phyloP scores from a whole-genome alignment of 1,284 basidiomycete genomes.

The Apiotrichum brassicae region DNA sequence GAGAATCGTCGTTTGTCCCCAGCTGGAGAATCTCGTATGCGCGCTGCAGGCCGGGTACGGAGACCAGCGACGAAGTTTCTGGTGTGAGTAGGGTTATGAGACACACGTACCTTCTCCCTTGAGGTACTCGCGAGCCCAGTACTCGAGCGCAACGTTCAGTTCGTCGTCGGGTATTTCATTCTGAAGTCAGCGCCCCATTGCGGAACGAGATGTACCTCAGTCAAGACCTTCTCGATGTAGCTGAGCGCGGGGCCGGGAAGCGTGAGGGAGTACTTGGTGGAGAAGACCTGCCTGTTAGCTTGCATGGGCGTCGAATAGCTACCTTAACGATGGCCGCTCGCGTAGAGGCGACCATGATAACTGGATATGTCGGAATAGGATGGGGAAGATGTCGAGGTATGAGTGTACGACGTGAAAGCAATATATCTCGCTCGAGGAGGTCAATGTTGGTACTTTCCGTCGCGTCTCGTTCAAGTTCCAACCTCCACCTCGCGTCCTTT shows the following conservation, averaged over 20 bases:
- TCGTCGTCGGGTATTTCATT: slow-evolving; percentile 59
- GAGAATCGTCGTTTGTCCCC: slow-evolving; percentile 52
- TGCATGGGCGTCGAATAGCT: not conserved
- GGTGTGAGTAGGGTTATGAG: not conserved
- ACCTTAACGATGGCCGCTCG: slow-evolving; percentile 46
- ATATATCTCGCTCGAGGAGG: no score
- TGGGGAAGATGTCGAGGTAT: not conserved
- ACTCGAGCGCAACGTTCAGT: slow-evolving; percentile 61
- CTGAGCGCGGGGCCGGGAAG: slow-evolving; percentile 40
- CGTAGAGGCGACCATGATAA: slow-evolving; percentile 38
- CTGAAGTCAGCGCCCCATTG: slow-evolving; percentile 27
- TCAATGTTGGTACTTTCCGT: not conserved
- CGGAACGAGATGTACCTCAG: slow-evolving; percentile 28
- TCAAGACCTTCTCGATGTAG: slow-evolving; percentile 45
- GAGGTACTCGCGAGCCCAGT: slow-evolving; percentile 80
- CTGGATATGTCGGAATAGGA: not conserved
- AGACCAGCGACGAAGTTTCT: slow-evolving; percentile 37
- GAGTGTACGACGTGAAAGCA: not conserved
- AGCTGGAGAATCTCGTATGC: slow-evolving; percentile 78
- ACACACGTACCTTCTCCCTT: slow-evolving; percentile 70
- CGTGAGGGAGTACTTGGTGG: slow-evolving; percentile 47
- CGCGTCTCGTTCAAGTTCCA: not conserved
- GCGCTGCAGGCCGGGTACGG: slow-evolving; percentile 56
- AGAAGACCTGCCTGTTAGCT: slow-evolving; percentile 42
- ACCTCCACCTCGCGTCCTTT: not conserved